Base-by-base conservation (phyloP, 2,329 filamentous ascomycete genomes). In the Aspergillus neoniger region DNA sequence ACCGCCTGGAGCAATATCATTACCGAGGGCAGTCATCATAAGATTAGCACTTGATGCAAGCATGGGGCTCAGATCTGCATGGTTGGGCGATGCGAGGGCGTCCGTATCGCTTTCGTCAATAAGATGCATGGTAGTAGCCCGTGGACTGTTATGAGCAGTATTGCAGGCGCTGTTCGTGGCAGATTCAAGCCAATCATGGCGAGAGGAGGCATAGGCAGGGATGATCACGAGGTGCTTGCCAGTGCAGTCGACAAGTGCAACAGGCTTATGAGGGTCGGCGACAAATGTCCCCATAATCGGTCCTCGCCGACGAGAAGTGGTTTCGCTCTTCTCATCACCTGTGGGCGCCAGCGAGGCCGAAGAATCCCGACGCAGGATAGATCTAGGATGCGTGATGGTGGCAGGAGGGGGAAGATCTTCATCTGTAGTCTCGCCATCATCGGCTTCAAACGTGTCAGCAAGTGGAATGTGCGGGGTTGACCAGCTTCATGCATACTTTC, bases 1-100 rank as follows among this genome's bases (percentile, higher is more conserved):
- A 5, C 85, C 86, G 65, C 77, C 79, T 39, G 82, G 77, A 23
- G 78, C 74, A 57, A 78, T 74, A 47, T 81, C 78, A 56, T 80
- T 81, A 21, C 79, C 77, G 77, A 92, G 87, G 67, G 88, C 88
- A 52, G 88, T 88, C 78, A 93, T 87, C 90, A 93, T 92, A 65
- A 93, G 83, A 61, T 91, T 90, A 58, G 88, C 87, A 17, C 87
- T 85, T 61, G 89, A 88, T 71, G 82, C 86, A 62, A 89, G 77
- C 69, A 90, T 86, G 15, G 88, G 86, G 55, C 76, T 78, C 52
- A 77, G 65, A 52, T 75, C 73, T 8, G 63, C 58, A 10, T 72
- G 74, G 52, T 72, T 74, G 2, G 77, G 76, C 1, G 76, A 79
- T 8, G 70, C 67, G 25, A 79, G 67, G 12, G 74, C 76, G 65